Evolutionary conservation across 2,329 filamentous ascomycete genomes (phyloP), one percentile per base, ranked within the genome.

Genomic region (Claviceps cyperi): DNA sequence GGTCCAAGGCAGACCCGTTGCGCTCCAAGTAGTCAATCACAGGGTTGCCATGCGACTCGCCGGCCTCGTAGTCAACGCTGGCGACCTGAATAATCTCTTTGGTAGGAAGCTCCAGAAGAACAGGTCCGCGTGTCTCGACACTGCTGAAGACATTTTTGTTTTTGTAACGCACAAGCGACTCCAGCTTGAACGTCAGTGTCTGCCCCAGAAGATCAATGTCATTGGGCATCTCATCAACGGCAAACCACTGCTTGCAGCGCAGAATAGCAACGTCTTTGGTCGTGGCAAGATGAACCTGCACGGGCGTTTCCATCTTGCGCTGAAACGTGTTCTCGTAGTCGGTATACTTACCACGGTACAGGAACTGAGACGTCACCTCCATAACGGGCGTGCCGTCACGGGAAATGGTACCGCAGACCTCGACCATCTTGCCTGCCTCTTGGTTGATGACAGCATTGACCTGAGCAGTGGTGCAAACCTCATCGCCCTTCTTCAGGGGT

Each of bases 311-410:
- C 6, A 83, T 80, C 78, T 96, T 97, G 64, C 92, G 86, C 71
- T 97, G 90, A 81, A 98, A 98, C 6, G 94, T 98, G 71, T 95
- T 98, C 71, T 96, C 86, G 59, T 81, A 98, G 67, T 98, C 94
- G 50, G 78, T 85, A 71, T 98, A 98, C 32, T 77, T 76, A 51
- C 92, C 92, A 47, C 94, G 84, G 75, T 98, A 98, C 61, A 98
- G 69, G 77, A 98, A 98, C 67, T 98, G 92, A 54, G 89, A 96
- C 13, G 90, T 97, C 28, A 98, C 92, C 64, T 98, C 89, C 92
- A 98, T 98, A 55, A 98, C 88, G 5, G 89, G 76, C 65, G 86
- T 69, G 24, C 84, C 84, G 49, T 90, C 81, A 43, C 92, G 84
- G 49, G 78, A 84, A 60, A 98, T 95, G 5, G 92, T 98, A 54